Evolutionary conservation across 108 stramenopile genomes (phyloP).

Genomic region (Pseudonitzschia delicatissima): DNA sequence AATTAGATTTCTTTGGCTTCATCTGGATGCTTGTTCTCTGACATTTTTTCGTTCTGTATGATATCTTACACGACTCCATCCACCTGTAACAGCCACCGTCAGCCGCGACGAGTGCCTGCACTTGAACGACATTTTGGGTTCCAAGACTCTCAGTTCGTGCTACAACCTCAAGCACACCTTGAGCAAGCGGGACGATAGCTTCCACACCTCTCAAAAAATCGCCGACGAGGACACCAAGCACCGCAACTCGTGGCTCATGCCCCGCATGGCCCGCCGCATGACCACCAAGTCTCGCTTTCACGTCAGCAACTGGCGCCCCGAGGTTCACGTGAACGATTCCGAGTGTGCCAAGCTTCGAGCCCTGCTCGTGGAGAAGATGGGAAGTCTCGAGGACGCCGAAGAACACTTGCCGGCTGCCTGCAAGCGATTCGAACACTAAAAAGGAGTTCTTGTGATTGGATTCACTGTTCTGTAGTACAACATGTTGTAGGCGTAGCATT

Average conservation of each 20-base stretch:
- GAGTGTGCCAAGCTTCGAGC: constrained; percentile 33
- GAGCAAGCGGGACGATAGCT: constrained; percentile 23
- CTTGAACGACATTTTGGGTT: constrained; percentile 38
- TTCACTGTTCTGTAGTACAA: no score
- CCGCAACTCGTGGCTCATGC: constrained; percentile 51
- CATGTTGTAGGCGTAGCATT: no score
- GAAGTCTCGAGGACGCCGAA: constrained; percentile 28
- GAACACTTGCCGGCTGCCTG: constrained; percentile 36
- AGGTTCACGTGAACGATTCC: constrained; percentile 24
- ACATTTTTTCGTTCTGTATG: not conserved
- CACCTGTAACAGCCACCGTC: not conserved
- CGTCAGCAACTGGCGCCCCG: constrained; percentile 36
- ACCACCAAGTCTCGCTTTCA: constrained; percentile 37
- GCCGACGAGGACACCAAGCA: constrained; percentile 25
- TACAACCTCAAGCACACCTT: constrained; percentile 33
- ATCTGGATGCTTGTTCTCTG: not conserved
- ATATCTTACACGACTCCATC: not conserved
- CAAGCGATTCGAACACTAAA: constrained; percentile 28
- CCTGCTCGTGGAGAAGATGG: constrained; percentile 29
- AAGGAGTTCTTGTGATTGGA: no score
- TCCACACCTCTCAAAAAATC: constrained; percentile 20
- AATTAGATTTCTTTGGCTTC: no score
- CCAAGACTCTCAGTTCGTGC: constrained; percentile 37
- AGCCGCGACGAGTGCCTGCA: constrained; percentile 30
- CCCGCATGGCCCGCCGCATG: constrained; percentile 32